Evolutionary conservation across 805 yeast genomes (phyloP), one percentile per base, ranked within the genome.

Genomic region (Cyberlindnera lachancei): DNA sequence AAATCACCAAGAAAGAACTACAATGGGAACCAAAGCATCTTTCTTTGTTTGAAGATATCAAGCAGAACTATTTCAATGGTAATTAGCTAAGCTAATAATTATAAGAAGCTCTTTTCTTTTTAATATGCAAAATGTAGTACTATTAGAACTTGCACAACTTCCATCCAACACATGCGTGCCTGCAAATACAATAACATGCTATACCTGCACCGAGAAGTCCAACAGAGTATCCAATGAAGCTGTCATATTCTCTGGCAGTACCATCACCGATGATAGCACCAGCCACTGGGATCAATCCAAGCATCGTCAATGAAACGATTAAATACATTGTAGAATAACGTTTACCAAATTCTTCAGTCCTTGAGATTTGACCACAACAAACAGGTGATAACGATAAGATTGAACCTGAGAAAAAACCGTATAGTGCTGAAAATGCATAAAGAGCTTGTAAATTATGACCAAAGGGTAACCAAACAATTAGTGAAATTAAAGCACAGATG

Each of bases 261-360:
- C 42, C 46, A 9, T 49, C 32, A 5, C 65, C 68, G 29, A 70
- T 66, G 18, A 70, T 56, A 1, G 68, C 68, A 28, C 76, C 69
- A 0, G 75, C 68, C 15, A 66, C 56, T 4, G 78, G 78, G 22
- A 72, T 58, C 19, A 70, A 64, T 3, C 66, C 59, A 18, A 73
- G 55, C 27, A 64, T 63, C 6, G 68, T 71, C 42, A 75, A 63
- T 2, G 82, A 66, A 7, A 73, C 77, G 44, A 73, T 58, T 28
- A 72, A 68, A 48, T 75, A 78, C 55, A 75, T 67, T 5, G 75
- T 68, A 3, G 76, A 70, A 43, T 71, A 72, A 19, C 73, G 63
- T 45, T 63, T 64, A 21, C 79, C 79, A 52, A 69, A 71, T 35
- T 59, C 65, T 27, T 68, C 68, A 4, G 68, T 64, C 25, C 66